Evolutionary conservation across 1,284 basidiomycete genomes (phyloP).

Genomic region (Cutaneotrichosporon sp.): DNA sequence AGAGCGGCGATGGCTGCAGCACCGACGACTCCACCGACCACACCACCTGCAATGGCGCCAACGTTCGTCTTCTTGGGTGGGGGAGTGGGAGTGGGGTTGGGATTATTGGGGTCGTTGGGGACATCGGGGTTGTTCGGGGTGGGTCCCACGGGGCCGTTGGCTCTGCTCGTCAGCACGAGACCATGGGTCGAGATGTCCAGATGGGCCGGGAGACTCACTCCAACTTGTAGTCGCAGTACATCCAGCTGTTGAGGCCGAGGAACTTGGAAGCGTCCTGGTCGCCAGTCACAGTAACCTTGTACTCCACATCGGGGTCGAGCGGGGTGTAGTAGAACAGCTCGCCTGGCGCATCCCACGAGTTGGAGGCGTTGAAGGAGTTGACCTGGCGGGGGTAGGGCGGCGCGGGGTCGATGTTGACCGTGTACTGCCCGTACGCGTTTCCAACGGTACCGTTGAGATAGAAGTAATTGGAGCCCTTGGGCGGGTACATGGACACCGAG

Average conservation of each 20-base stretch:
- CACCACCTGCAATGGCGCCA: slow-evolving; percentile 53
- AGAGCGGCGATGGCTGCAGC: slow-evolving; percentile 39
- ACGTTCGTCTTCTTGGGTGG: slow-evolving; percentile 21
- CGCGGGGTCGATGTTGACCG: neutral
- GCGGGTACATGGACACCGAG: neutral
- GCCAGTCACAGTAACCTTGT: neutral
- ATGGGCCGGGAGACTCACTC: neutral
- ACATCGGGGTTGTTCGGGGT: neutral
- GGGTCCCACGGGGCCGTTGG: neutral
- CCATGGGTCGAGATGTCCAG: no score
- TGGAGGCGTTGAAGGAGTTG: slow-evolving; percentile 6
- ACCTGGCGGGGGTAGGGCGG: neutral
- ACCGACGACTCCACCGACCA: slow-evolving; percentile 51
- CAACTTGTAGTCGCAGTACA: neutral
- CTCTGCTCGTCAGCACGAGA: neutral
- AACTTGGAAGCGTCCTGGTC: neutral
- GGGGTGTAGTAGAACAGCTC: neutral
- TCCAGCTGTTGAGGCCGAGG: neutral
- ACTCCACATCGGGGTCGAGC: slow-evolving; percentile 3
- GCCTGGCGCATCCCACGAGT: neutral
- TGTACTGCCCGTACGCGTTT: neutral
- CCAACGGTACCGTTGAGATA: slow-evolving; percentile 3
- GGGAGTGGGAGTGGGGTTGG: neutral
- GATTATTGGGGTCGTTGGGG: neutral
- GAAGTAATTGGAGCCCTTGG: neutral